Base-by-base conservation (phyloP, 441 rosid genomes). In the Macaranga tanarius region DNA sequence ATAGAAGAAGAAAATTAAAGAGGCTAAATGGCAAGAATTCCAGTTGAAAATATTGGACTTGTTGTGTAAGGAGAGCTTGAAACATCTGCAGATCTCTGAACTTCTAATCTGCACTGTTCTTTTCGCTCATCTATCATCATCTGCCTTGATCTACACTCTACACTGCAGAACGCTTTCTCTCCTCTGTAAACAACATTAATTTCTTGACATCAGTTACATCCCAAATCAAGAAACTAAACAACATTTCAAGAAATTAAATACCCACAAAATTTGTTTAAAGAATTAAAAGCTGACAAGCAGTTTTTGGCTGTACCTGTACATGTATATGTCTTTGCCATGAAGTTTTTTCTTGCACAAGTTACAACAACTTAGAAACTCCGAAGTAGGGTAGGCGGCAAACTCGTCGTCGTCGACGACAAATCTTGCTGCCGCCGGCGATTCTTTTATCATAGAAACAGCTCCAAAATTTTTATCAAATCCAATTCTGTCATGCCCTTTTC, bases 141-240 rank as follows among this genome's bases (percentile, higher is more conserved):
- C 34, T 87, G 88, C 73, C 77, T 77, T 11, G 89, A 86, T 64
- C 93, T 73, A 75, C 93, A 89, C 60, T 89, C 93, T 17, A 73
- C 59, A 78, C 93, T 90, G 45, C 93, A 90, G 76, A 89, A 90
- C 0, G 88, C 96, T n/a, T 85, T 89, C 79, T 90, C 96, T 38
- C 96, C 92, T 71, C 90, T 90, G 84, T 63, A 61, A 10, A 22
- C 7, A 10, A 26, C 51, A 16, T 7, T 22, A 34, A 4, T 34
- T 34, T 19, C 7, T 23, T 20, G 0, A 42, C 8, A 10, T 65
- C 1, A 12, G 1, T 26, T 54, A 28, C 5, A 26, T 52, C 22
- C 42, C 44, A 50, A 67, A 60, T 22, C 25, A 20, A 10, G 5
- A 52, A 71, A 66, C 16, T 17, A 9, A 22, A 2, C 3, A 4